Percentiles rank a stretch among this genome's conserved stretches.
phyloP scores from a whole-genome alignment of 2,329 filamentous ascomycete genomes.

The Cladosporium sp. region DNA sequence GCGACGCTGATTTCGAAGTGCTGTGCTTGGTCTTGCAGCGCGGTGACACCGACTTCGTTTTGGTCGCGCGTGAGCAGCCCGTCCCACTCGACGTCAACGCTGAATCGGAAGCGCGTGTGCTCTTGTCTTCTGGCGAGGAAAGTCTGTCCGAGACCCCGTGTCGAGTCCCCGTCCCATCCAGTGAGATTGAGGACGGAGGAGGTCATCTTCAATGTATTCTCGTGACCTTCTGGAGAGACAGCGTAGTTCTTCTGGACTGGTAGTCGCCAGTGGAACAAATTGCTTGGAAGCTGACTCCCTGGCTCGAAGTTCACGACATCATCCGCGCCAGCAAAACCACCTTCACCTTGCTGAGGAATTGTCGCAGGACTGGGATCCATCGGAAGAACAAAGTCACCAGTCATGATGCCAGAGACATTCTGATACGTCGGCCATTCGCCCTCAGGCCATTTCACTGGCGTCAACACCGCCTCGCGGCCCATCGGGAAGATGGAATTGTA shows the following conservation, averaged over 20 bases:
- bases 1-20: conserved; percentile 44
- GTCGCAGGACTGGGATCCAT: conserved; percentile 35
- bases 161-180: conserved; percentile 47
- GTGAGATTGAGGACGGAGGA: conserved; percentile 53
- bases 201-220: conserved; percentile 43
- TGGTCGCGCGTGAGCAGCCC: conserved; percentile 42
- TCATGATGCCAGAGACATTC: conserved; percentile 43
- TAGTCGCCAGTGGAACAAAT: conserved; percentile 56
- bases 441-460: conserved; percentile 45
- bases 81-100: conserved; percentile 43
- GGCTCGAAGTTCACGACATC: conserved; percentile 46
- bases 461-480: conserved; percentile 51
- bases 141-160: conserved; percentile 46
- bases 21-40: conserved; percentile 42
- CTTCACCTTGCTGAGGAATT: conserved; percentile 31
- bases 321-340: conserved; percentile 39
- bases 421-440: conserved; percentile 36
- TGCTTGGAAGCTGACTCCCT: conserved; percentile 43
- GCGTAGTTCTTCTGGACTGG: conserved; percentile 43
- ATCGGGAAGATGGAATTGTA: conserved; percentile 42
- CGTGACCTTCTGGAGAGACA: conserved; percentile 41
- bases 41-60: conserved; percentile 28
- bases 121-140: conserved; percentile 55
- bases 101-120: conserved; percentile 51
- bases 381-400: conserved; percentile 10